Base-by-base conservation (phyloP, 2,329 filamentous ascomycete genomes). In the Trichophyton simii region DNA sequence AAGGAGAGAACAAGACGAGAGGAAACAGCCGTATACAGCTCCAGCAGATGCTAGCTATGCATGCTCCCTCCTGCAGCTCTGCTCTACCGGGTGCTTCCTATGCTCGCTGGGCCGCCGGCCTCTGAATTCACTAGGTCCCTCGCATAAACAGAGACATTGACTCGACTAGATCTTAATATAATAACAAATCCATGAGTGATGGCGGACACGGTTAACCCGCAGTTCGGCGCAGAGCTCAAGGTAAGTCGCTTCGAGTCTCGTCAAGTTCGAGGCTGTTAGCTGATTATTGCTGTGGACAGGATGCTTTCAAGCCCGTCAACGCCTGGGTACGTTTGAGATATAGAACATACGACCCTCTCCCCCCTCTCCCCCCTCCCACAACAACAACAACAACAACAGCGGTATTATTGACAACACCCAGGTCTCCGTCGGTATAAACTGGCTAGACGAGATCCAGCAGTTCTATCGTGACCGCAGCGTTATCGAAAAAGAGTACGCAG, bases 401-500 rank as follows among this genome's bases (percentile, higher is more conserved):
- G 7, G 20, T 11, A 25, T 38, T 59, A 38, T 38, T 59, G 41
- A 59, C 58, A 28, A 13, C 60, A 44, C 7, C 36, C 68, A 84
- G 82, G 89, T 95, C 62, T 81, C 85, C 65, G 86, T 89, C 73
- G 91, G 92, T 66, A 95, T 99, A 73, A 80, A 83, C 66, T 99
- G 92, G 92, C 85, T 99, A 63, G 92, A 96, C 70, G 94, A 99
- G 69, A 89, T 99, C 65, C 90, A 99, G 74, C 86, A 89, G 71
- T 99, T 97, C 79, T 99, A 97, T 79, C 89, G 94, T 66, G 94
- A 99, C 76, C 85, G 95, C 62, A 89, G 90, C 71, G 85, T 80
- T 41, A 96, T 99, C 73, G 94, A 99, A 77, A 96, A 96, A 77
- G 95, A 99, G 73, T 97, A 99, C 74, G 88, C 89, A 69, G 82